phyloP scores from a whole-genome alignment of 2,329 filamentous ascomycete species.

The Talaromyces amestolkiae region DNA sequence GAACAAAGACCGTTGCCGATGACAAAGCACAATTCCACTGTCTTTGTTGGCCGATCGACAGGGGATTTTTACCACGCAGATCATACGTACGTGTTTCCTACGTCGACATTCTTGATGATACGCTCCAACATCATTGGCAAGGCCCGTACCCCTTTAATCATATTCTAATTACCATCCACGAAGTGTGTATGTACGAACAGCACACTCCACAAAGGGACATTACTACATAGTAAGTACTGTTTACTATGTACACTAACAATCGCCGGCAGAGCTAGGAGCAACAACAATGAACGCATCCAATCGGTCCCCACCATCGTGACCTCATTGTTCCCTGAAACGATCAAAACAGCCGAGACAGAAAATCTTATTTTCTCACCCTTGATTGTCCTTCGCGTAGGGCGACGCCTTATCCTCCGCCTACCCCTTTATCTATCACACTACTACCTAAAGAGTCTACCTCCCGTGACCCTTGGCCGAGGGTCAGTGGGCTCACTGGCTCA shows the following conservation, averaged over 20 bases:
- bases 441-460: not conserved
- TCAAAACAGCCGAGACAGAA: not conserved
- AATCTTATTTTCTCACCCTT: not conserved
- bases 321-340: conserved; percentile 1
- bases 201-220: conserved; percentile 2
- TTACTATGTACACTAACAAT: not conserved
- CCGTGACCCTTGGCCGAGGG: not conserved
- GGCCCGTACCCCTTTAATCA: not conserved
- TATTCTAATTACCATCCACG: not conserved
- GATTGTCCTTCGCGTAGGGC: not conserved
- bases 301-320: not conserved
- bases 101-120: too few species aligned
- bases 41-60: not conserved
- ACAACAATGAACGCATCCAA: conserved; percentile 1
- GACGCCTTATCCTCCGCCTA: not conserved
- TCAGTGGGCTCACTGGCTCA: not conserved
- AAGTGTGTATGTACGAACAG: not conserved
- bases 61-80: not conserved
- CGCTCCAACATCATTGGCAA: not conserved
- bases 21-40: not conserved
- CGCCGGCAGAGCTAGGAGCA: not conserved
- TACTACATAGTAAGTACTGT: not conserved
- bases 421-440: not conserved
- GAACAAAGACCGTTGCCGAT: not conserved
- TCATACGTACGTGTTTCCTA: not conserved